Base-by-base conservation (phyloP, 2,329 filamentous ascomycete genomes). In the Trichoderma guizhouense region DNA sequence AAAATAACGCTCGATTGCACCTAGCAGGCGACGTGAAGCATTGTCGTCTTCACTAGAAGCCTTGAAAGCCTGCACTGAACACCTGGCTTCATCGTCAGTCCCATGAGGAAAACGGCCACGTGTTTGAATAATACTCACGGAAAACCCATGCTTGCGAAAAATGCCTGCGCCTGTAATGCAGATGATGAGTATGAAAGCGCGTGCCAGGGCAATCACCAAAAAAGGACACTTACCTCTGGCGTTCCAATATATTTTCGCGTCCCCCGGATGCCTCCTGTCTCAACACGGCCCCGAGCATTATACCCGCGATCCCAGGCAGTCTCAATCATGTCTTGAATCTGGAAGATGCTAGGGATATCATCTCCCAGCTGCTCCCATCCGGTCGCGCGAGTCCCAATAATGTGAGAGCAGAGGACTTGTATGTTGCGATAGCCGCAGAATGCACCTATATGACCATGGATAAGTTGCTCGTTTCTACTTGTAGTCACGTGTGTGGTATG, bases 361-460 rank as follows among this genome's bases (percentile, higher is more conserved):
- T 84, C 83, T 1, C 84, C 80, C 72, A 97, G 93, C 62, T 84
- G 81, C 53, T 90, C 84, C 73, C 87, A 81, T 0, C 92, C 93
- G 14, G 84, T 81, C 14, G 84, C 84, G 51, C 83, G 80, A 1
- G 88, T 83, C 9, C 86, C 87, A 72, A 91, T 88, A 24, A 98
- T 89, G 79, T 93, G 95, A 0, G 94, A 95, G 15, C 92, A 84
- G 75, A 98, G 82, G 90, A 97, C 97, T 79, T 98, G 96, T 36
- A 97, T 97, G 78, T 97, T 98, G 53, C 95, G 89, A 79, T 98
- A 98, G 4, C 95, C 95, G 79, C 95, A 98, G 79, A 98, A 98
- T 7, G 94, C 93, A 26, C 94, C 94, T 89, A 26, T 3, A 30
- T 6, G 14, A 62, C 12, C 5, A 36, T 18, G 7, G n/a, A 14